Evolutionary conservation across 805 yeast genomes (phyloP).

Genomic region (Candida awuae): DNA sequence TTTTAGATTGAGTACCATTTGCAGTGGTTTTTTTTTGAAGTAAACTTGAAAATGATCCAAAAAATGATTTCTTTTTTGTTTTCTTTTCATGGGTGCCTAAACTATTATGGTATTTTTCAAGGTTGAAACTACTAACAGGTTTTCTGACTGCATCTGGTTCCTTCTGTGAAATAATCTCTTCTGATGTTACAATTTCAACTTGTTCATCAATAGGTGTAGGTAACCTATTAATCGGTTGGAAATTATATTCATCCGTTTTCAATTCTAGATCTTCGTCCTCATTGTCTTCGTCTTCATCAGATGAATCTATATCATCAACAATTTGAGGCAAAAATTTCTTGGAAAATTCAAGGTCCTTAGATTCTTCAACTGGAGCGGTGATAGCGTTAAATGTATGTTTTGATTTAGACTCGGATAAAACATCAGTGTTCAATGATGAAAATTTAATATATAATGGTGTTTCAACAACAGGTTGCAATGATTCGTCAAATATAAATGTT

Average conservation of each 20-base stretch:
- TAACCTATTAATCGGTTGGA: background rate
- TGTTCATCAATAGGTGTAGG: background rate
- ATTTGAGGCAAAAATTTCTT: background rate
- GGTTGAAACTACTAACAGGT: background rate
- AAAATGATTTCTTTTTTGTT: slow-evolving; percentile 20
- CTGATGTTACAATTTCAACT: no score
- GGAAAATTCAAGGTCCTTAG: background rate
- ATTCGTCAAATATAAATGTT: no score
- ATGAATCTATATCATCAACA: background rate
- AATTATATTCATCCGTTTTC: background rate
- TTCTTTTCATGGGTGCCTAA: background rate
- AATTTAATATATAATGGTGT: background rate
- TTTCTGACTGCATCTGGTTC: background rate
- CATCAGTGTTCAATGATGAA: background rate
- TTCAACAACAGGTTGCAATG: no score
- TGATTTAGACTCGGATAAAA: background rate
- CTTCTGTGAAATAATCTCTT: no score
- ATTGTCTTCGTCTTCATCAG: background rate
- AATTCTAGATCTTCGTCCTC: background rate
- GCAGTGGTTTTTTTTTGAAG: slow-evolving; percentile 1
- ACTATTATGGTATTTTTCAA: slow-evolving; percentile 8
- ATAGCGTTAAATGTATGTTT: background rate
- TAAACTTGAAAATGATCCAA: slow-evolving; percentile 11
- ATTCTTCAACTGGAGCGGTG: background rate
- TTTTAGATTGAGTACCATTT: no score